These are phyloP conservation scores for Salix exigua DNA, from an alignment of 345 rosid genomes.

Conservation along the genomic window DNA sequence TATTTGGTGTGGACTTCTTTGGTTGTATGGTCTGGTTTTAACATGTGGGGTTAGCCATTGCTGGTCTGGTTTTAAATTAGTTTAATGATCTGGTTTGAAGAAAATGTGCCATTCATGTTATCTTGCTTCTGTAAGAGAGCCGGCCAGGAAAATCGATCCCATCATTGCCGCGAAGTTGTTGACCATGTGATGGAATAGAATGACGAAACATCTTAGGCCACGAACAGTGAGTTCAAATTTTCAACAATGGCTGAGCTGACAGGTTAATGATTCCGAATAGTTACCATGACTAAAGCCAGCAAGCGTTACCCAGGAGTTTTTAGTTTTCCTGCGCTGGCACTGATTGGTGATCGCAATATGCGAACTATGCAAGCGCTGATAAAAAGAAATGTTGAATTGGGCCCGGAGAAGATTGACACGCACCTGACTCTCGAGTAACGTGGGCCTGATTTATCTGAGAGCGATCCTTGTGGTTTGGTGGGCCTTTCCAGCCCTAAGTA, in stretches of 20 bases:
- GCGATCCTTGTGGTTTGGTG: no score
- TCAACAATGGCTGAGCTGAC: neutral
- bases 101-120: no score
- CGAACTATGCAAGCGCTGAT: no score
- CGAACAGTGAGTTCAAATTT: neutral
- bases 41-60: slow-evolving; percentile 17
- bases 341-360: neutral
- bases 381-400: neutral
- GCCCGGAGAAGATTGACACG: neutral
- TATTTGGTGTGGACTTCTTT: neutral
- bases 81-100: no score
- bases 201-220: neutral
- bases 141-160: neutral
- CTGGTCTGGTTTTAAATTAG: no score
- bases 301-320: neutral
- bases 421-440: no score
- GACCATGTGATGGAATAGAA: neutral
- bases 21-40: slow-evolving; percentile 27
- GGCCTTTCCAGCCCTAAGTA: no score
- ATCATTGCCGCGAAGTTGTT: neutral
- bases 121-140: slow-evolving; percentile 4
- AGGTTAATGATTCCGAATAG: neutral
- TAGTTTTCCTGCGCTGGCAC: neutral
- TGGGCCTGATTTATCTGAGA: no score
- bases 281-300: neutral